Evolutionary conservation across 345 rosid species (phyloP).

Genomic region (Eucalyptus victrix): DNA sequence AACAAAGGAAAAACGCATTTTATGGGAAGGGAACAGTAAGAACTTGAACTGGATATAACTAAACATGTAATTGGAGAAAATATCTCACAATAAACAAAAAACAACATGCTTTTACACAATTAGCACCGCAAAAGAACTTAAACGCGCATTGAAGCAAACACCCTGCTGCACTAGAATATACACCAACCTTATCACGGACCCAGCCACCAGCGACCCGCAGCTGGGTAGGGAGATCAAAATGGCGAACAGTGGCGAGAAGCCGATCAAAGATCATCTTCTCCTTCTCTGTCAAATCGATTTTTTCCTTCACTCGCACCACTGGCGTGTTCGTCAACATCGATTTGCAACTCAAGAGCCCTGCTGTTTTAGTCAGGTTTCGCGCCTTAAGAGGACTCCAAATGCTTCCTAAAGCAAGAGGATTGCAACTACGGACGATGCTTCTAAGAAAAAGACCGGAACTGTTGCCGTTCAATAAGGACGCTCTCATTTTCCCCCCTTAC

Average conservation of each 20-base stretch:
- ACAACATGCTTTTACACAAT: background rate
- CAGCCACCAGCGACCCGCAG: conserved; percentile 98
- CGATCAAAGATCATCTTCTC: conserved; percentile 63
- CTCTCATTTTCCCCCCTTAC: no score
- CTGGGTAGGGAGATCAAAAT: conserved; percentile 56
- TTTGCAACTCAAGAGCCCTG: conserved; percentile 1
- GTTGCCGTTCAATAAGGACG: no score
- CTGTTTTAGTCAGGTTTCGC: background rate
- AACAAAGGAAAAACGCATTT: background rate
- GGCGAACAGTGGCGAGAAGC: conserved; percentile 50
- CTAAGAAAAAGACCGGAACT: no score
- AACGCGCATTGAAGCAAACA: background rate
- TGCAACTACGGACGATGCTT: background rate
- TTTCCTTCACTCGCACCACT: conserved; percentile 34
- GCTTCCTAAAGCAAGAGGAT: background rate
- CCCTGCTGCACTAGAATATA: background rate
- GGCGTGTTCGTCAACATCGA: conserved; percentile 13
- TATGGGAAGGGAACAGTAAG: background rate
- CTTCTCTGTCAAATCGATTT: conserved; percentile 45
- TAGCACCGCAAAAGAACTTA: background rate
- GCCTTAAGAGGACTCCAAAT: background rate
- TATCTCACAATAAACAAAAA: background rate
- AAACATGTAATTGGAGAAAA: background rate
- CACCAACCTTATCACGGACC: conserved; percentile 91
- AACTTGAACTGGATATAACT: background rate